Evolutionary conservation across 805 yeast genomes (phyloP), one percentile per base, ranked within the genome.

Genomic region (Pichia occidentalis): DNA sequence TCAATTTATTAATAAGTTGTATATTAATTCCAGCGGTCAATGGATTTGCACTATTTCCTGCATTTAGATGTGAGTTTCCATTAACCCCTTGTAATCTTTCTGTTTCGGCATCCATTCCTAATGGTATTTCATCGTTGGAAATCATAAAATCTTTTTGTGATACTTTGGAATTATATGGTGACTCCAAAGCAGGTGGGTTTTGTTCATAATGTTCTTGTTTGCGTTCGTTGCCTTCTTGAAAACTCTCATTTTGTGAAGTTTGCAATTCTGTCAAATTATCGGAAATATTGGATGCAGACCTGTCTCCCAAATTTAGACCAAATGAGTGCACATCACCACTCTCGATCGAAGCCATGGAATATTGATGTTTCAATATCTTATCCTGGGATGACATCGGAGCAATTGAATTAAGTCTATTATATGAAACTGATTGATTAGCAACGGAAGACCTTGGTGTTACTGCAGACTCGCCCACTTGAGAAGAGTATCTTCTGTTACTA

Each of bases 1-100:
- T 77, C 68, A 92, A 69, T 50, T 80, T 84, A 44, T 81, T 77
- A 33, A 85, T 72, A 37, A 85, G 56, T 53, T 83, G 95, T 30
- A 80, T 69, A 37, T 60, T 60, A 11, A 53, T 43, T 6, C 47
- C 48, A 7, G 37, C 40, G n/a, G n/a, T n/a, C n/a, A n/a, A n/a
- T n/a, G n/a, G n/a, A n/a, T 42, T 44, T 8, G 44, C 49, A 19
- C 50, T 52, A 14, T 45, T 41, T 1, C n/a, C 27, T 16, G 20
- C 26, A 12, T n/a, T 24, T 4, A 26, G 24, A 7, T 22, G 14
- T 10, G 24, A 17, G 11, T 32, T 20, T 4, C 47, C 49, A 29
- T 36, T 33, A 2, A 39, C 16, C 13, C 45, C 40, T 36, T 44
- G 37, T 10, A 44, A 31, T 24, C 29, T 32, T 16, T 33, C 45